Base-by-base conservation (phyloP, 805 yeast species). In the Candida broadrunensis region DNA sequence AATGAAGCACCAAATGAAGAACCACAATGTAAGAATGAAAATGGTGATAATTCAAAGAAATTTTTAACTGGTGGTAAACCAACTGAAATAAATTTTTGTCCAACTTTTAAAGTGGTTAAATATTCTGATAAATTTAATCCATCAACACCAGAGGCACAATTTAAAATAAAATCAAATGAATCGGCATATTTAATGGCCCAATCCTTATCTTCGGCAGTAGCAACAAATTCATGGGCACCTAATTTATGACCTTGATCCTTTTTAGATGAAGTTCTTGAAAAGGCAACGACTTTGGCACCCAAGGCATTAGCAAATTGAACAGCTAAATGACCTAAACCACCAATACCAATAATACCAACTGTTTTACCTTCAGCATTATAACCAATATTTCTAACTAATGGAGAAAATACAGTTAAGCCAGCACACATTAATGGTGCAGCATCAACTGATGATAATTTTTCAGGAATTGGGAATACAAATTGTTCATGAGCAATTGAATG, bases 271-370 rank as follows among this genome's bases (percentile, higher is more conserved):
- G 58, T 44, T 42, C 67, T 49, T 18, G 66, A 61, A 35, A 61
- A 56, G 8, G 80, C 80, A 37, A 69, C 69, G 12, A 79, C 83
- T 42, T 77, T 80, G n/a, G 83, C 81, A 32, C 85, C 86, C 44
- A 81, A 54, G 5, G 85, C 85, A 46, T 67, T 66, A 24, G 85
- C 81, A 47, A 75, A 76, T 58, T 75, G 72, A 40, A 81, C 58
- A 12, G 77, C 82, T 67, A 80, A 68, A 63, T 80, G 83, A 36
- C 87, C 87, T 39, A 81, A 69, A 23, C 87, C 87, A 40, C 88
- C 87, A 39, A 81, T 70, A 41, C 86, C 86, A 40, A 77, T 72
- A 39, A 81, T 61, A 32, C 83, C 87, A 38, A 81, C 83, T 34
- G 67, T 65, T 27, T 71, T 67, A 4, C 56, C 57, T 11, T 33